Base-by-base conservation (phyloP, 306 rosid species). In the Coriaria nepalensis region DNA sequence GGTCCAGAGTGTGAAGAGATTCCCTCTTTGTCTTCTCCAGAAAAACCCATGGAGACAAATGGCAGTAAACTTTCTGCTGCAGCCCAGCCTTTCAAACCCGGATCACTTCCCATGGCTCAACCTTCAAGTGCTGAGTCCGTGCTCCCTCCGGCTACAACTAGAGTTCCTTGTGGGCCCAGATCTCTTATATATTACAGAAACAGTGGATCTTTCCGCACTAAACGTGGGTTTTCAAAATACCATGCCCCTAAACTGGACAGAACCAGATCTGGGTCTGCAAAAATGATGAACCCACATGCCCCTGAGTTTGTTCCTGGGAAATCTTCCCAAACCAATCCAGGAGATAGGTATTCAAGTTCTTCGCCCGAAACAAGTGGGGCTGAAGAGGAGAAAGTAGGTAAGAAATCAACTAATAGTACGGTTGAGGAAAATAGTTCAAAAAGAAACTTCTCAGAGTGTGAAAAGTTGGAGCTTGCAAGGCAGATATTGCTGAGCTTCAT, bases 41-140 rank as follows among this genome's bases (percentile, higher is more conserved):
- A 60, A 68, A 84, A 61, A 33, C 65, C 77, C 6, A 35, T 58
- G 40, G 95, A 90, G 58, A 57, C 64, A 53, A 81, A 77, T 77
- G 82, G 79, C 35, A 90, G 87, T 38, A 90, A 90, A 78, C 93
- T 90, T 66, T 90, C 97, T 0, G 97, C 97, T 13, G 76, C 95
- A 4, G 97, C 97, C 0, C 74, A 90, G 56, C 97, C 97, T 1
- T 90, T 81, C 81, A 84, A 40, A 67, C 97, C 97, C 0, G 84
- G 85, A 63, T 62, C 69, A 6, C 32, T 73, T 39, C 33, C 78
- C 37, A 37, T 54, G 39, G 39, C 75, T 49, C 78, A 46, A 52
- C 74, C 68, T 52, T 45, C 80, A 41, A 80, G 59, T 67, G 49
- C 81, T 15, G 95, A 80, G 59, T 79, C 94, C 5, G 60, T 73